phyloP scores from a whole-genome alignment of 2,329 filamentous ascomycete species.

The Diaporthe vaccinii region DNA sequence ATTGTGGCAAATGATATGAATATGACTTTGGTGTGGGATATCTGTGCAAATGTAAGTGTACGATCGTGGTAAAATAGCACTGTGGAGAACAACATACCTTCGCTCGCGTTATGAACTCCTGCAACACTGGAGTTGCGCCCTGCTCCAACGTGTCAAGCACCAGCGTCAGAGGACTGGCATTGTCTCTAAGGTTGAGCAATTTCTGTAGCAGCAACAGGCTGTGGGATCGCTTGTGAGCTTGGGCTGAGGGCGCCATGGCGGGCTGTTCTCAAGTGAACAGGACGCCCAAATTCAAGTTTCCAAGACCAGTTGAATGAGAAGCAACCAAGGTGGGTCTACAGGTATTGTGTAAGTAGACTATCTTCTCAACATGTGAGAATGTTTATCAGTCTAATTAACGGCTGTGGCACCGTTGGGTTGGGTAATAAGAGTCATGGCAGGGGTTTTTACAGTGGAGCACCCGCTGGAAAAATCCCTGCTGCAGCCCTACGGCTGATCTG shows the following conservation, averaged over 20 bases:
- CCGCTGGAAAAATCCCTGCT: slow-evolving; percentile 23
- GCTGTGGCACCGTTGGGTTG: neutral
- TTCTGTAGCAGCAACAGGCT: slow-evolving; percentile 48
- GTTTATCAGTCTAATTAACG: neutral
- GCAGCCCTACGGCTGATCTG: slow-evolving; percentile 21
- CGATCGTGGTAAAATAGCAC: neutral
- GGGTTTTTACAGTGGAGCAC: slow-evolving; percentile 29
- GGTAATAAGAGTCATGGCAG: neutral
- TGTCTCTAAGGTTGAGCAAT: slow-evolving; percentile 73
- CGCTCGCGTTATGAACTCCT: slow-evolving; percentile 81
- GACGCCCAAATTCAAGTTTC: neutral
- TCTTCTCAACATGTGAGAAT: neutral
- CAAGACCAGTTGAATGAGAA: neutral
- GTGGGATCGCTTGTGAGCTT: slow-evolving; percentile 46
- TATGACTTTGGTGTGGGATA: slow-evolving; percentile 77
- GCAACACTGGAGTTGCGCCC: slow-evolving; percentile 76
- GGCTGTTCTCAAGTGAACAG: no score
- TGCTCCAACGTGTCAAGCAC: slow-evolving; percentile 90
- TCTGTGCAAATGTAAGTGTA: slow-evolving; percentile 52
- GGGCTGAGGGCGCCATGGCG: slow-evolving; percentile 43
- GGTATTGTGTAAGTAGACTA: neutral
- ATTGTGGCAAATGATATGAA: slow-evolving; percentile 85
- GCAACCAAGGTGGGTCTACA: neutral
- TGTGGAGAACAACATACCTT: slow-evolving; percentile 64
- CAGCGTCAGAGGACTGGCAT: slow-evolving; percentile 87